These are phyloP conservation scores for Salvia miltiorrhiza DNA, from an alignment of 257 asterid species.

Conservation along the genomic window DNA sequence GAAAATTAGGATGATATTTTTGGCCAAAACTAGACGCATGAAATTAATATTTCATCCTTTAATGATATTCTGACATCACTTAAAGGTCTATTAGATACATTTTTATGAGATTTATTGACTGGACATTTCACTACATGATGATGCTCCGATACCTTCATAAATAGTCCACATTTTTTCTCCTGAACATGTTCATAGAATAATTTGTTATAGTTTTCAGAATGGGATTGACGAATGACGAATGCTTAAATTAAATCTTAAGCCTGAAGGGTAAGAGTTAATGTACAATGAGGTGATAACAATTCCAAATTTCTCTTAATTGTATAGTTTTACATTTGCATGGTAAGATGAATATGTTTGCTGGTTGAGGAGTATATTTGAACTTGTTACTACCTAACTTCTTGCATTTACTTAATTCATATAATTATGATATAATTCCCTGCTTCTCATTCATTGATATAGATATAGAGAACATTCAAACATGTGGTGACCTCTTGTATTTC, in stretches of 20 bases:
- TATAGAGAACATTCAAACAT: not conserved
- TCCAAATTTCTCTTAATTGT: not conserved
- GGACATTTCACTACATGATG: not conserved
- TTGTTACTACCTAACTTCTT: slow-evolving; percentile 2
- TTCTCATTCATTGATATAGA: not conserved
- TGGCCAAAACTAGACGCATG: not conserved
- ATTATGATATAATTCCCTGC: not conserved
- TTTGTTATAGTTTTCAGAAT: not conserved
- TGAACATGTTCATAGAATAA: not conserved
- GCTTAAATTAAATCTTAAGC: not conserved
- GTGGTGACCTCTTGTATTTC: not conserved
- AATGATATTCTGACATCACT: not conserved
- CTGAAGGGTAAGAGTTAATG: slow-evolving; percentile 1
- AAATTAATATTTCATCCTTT: not conserved
- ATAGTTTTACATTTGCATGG: not conserved
- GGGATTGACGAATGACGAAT: not conserved
- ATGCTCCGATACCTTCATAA: not conserved
- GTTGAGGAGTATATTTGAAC: not conserved
- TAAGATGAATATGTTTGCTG: slow-evolving; percentile 3
- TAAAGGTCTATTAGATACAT: not conserved
- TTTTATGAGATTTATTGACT: not conserved
- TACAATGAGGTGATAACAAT: not conserved
- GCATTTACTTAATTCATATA: not conserved
- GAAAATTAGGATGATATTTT: not conserved
- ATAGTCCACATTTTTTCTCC: not conserved